Base-by-base conservation (phyloP, 225 moss, liverwort and hornwort species). In the Straminergon stramineum region DNA sequence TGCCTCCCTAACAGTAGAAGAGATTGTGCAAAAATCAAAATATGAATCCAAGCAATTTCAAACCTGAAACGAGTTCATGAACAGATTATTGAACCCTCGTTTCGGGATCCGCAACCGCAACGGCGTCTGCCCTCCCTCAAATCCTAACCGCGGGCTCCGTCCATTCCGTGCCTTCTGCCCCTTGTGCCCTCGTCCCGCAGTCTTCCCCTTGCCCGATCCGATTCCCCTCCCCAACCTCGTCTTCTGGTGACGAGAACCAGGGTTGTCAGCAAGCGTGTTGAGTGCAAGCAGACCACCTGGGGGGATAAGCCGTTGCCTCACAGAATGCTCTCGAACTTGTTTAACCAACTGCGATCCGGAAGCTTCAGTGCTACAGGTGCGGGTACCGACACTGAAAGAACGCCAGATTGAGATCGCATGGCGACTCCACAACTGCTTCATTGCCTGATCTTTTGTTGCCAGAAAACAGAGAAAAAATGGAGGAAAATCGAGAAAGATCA, bases 81-180 rank as follows among this genome's bases (percentile, higher is more conserved):
- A 96, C 55, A 91, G 87, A 91, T 99, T 99, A 10, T 95, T 97
- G 67, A 99, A 99, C 13, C 99, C 99, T 77, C 97, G 90, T 89
- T 99, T 99, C 11, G 99, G 99, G 74, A 99, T 99, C 62, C 99
- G 92, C 81, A 97, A 87, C 48, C 99, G 94, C 87, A 99, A 87
- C n/a, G 99, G 99, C 32, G 99, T 99, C 89, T 99, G 99, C 75
- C 99, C 99, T 24, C 99, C 99, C 92, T 99, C 99, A 74, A 99
- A 99, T 80, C 99, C 99, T 60, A 99, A 93, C 60, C 99, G 91
- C 39, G 99, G 99, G 69, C 94, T 93, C 68, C 93, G 91, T 32
- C 99, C 99, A 89, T 97, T 99, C 30, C 99, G 96, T 11, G 99
- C 99, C 90, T 97, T 99, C 94, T 99, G 99, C 64, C 99, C 99